Evolutionary conservation across 2,329 filamentous ascomycete genomes (phyloP).

Genomic region (Cladobotryum mycophilum): DNA sequence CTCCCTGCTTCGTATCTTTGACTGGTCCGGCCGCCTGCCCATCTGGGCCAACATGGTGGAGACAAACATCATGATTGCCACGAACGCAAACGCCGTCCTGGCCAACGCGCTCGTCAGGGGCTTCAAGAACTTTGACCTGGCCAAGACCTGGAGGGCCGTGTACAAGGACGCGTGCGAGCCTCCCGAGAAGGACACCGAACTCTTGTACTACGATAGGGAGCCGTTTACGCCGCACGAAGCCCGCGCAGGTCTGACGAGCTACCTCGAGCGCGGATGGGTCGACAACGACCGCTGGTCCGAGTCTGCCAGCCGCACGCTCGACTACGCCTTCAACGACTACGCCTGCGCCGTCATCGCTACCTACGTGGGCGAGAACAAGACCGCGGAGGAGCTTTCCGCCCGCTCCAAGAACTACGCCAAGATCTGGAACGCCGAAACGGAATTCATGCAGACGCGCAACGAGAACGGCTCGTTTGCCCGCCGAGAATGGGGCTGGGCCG

Average conservation of each 20-base stretch:
- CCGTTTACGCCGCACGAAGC: constrained; percentile 39
- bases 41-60: constrained; percentile 46
- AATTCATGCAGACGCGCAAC: constrained; percentile 43
- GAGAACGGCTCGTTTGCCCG: constrained; percentile 39
- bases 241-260: constrained; percentile 39
- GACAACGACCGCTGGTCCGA: constrained; percentile 43
- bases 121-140: constrained; percentile 36
- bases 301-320: constrained; percentile 38
- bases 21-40: constrained; percentile 39
- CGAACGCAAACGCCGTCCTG: constrained; percentile 41
- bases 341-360: constrained; percentile 36
- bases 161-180: constrained; percentile 39
- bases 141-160: constrained; percentile 37
- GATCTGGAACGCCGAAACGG: constrained; percentile 36
- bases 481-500: constrained; percentile 40
- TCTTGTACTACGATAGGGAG: constrained; percentile 42
- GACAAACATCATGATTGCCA: constrained; percentile 46
- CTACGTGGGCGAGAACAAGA: constrained; percentile 28
- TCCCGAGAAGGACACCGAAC: constrained; percentile 35
- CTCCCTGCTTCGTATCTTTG: constrained; percentile 37
- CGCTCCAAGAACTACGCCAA: constrained; percentile 35
- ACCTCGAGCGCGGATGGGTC: constrained; percentile 39
- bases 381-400: constrained; percentile 25
- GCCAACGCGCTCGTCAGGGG: constrained; percentile 39
- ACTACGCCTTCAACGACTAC: constrained; percentile 42